phyloP scores from a whole-genome alignment of 73 alveolate species.

The Paramecium primaurelia region DNA sequence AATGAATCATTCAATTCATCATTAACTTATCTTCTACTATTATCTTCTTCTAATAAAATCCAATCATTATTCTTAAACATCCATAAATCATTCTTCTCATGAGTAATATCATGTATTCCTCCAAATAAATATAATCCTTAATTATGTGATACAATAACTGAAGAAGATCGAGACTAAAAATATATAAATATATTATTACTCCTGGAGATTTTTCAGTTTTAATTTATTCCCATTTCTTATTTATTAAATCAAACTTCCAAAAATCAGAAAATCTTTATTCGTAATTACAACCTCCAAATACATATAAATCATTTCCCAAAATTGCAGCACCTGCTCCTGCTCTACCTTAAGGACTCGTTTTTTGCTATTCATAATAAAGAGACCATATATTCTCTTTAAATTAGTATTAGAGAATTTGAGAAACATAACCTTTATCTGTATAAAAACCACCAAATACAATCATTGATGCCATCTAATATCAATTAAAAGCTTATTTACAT shows the following conservation, averaged over 20 bases:
- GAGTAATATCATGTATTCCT: slow-evolving; percentile 50
- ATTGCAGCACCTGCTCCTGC: slow-evolving; percentile 32
- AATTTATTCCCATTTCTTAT: slow-evolving; percentile 36
- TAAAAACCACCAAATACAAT: slow-evolving; percentile 57
- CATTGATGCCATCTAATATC: slow-evolving; percentile 2
- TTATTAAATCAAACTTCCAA: slow-evolving; percentile 59
- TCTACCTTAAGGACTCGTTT: background rate
- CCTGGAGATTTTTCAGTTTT: slow-evolving; percentile 48
- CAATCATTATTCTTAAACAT: slow-evolving; percentile 20
- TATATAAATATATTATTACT: background rate
- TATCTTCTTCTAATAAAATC: slow-evolving; percentile 14
- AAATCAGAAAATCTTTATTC: slow-evolving; percentile 52
- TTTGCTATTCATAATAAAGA: background rate
- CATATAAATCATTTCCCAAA: slow-evolving; percentile 41
- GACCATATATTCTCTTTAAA: background rate
- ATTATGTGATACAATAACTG: background rate
- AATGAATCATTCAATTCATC: slow-evolving; percentile 38
- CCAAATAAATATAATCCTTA: slow-evolving; percentile 26
- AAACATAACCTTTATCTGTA: background rate
- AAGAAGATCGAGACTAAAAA: background rate
- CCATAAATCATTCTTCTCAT: slow-evolving; percentile 51
- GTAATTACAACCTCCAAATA: slow-evolving; percentile 66
- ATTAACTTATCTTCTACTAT: background rate
- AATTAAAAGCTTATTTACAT: background rate
- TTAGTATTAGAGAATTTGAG: background rate